Evolutionary conservation across 441 rosid species (phyloP), one percentile per base, ranked within the genome.

Genomic region (Populus tomentosa): DNA sequence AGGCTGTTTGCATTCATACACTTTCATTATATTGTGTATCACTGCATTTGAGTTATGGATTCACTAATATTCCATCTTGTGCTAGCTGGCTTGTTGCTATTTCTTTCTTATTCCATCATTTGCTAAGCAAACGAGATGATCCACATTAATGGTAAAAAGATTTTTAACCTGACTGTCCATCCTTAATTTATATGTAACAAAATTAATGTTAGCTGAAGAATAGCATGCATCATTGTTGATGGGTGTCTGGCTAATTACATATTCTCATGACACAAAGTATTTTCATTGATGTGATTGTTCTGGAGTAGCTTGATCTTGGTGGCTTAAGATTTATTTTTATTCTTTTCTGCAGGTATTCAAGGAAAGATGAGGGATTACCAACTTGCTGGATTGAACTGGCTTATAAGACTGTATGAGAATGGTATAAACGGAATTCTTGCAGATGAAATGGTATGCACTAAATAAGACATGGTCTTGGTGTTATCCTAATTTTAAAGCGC

Each of bases 311-410:
- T 0, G 13, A 69, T 20, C 18, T 61, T 11, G 62, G 71, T 65
- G 30, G 24, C n/a, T 69, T 14, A 70, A 33, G 16, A n/a, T 73
- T 69, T 42, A 30, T 67, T 69, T 75, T 71, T 40, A 20, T 74
- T 64, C 21, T 24, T 72, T 77, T 78, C 50, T 78, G 20, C 84
- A 97, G 99, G 98, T 85, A 94, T 97, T 81, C 95, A 92, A 80
- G 99, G 99, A 67, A 97, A 93, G 86, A 82, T 97, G 91, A 91
- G 99, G 89, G 99, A 97, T 85, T 97, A 97, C 83, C 99, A 97
- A 74, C 90, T 97, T 86, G 99, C 97, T 78, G 98, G 99, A 67
- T 80, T 97, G 75, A 97, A 97, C 80, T 93, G 99, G 99, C 97
- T 97, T 77, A 97, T 97, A 80, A 86, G 99, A 74, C 89, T 97